Evolutionary conservation across 2,329 filamentous ascomycete species (phyloP).

Genomic region (Nothophoma quercina): DNA sequence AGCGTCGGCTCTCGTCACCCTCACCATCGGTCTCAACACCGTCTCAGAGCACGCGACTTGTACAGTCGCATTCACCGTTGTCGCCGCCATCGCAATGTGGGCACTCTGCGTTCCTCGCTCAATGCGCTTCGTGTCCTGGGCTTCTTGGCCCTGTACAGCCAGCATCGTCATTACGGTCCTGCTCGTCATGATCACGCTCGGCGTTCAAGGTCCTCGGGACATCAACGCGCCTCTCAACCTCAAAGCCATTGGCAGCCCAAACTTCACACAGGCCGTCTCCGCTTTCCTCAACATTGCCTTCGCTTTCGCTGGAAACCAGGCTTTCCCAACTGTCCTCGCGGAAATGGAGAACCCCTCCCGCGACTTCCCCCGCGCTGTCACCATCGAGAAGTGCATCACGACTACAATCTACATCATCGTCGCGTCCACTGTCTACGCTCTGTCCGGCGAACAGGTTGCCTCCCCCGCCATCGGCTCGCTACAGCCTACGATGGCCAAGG

Average conservation of each 20-base stretch:
- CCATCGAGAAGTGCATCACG: slow-evolving; percentile 35
- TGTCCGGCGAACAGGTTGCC: slow-evolving; percentile 36
- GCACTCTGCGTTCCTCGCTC: slow-evolving; percentile 36
- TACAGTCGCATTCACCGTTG: slow-evolving; percentile 36
- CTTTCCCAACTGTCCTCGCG: slow-evolving; percentile 36
- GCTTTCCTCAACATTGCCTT: slow-evolving; percentile 40
- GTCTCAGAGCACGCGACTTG: slow-evolving; percentile 39
- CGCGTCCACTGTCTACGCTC: slow-evolving; percentile 31
- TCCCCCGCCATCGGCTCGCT: slow-evolving; percentile 35
- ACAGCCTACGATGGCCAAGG: slow-evolving; percentile 31
- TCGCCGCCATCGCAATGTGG: slow-evolving; percentile 37
- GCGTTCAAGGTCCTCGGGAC: slow-evolving; percentile 33
- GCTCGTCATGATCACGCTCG: slow-evolving; percentile 38
- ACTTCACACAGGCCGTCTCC: slow-evolving; percentile 31
- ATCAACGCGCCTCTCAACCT: slow-evolving; percentile 31
- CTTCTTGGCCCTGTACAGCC: slow-evolving; percentile 35
- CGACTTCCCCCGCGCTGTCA: slow-evolving; percentile 36
- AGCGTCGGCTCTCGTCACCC: slow-evolving; percentile 37
- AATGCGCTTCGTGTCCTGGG: slow-evolving; percentile 40
- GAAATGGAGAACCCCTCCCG: slow-evolving; percentile 39
- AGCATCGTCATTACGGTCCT: slow-evolving; percentile 33
- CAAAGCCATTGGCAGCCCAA: slow-evolving; percentile 31
- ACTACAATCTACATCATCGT: slow-evolving; percentile 34
- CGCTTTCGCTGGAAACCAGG: slow-evolving; percentile 39
- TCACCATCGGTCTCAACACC: slow-evolving; percentile 39